These are phyloP conservation scores for Kurtzmaniella quercitrusa DNA, from an alignment of 1,139 yeast genomes.

Conservation along the genomic window DNA sequence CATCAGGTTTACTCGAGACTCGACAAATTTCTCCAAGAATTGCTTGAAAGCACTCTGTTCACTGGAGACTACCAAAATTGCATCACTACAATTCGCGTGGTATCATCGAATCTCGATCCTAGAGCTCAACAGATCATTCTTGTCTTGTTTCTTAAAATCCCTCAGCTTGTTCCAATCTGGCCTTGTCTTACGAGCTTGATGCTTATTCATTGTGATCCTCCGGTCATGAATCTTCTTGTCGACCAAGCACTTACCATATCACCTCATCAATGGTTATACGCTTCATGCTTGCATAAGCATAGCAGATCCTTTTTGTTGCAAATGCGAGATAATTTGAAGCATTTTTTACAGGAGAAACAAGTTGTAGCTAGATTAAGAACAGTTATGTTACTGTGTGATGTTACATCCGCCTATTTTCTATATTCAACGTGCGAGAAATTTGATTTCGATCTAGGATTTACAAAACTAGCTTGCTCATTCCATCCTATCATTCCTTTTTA, in stretches of 20 bases:
- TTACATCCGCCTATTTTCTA: not conserved
- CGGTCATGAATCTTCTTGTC: not conserved
- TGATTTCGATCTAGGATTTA: not conserved
- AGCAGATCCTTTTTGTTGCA: not conserved
- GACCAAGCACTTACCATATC: not conserved
- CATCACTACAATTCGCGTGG: not conserved
- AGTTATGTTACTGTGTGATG: not conserved
- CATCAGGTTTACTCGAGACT: not conserved
- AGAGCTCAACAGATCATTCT: conserved; percentile 2
- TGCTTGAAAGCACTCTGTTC: not conserved
- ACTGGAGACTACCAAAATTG: not conserved
- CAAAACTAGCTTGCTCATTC: not conserved
- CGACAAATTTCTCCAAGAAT: not conserved
- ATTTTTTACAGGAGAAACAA: not conserved
- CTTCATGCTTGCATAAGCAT: not conserved
- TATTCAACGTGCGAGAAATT: not conserved
- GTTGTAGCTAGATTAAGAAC: not conserved
- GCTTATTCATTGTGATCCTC: not conserved
- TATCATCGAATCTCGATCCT: not conserved
- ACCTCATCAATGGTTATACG: not conserved
- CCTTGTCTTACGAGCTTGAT: not conserved
- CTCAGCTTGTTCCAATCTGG: conserved; percentile 4
- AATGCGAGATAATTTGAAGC: not conserved
- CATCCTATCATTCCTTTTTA: not conserved
- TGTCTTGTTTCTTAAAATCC: conserved; percentile 4